Percentiles rank a stretch among this genome's conserved stretches.
phyloP scores from a whole-genome alignment of 2,329 filamentous ascomycete genomes.

The Claviceps humidiphila region DNA sequence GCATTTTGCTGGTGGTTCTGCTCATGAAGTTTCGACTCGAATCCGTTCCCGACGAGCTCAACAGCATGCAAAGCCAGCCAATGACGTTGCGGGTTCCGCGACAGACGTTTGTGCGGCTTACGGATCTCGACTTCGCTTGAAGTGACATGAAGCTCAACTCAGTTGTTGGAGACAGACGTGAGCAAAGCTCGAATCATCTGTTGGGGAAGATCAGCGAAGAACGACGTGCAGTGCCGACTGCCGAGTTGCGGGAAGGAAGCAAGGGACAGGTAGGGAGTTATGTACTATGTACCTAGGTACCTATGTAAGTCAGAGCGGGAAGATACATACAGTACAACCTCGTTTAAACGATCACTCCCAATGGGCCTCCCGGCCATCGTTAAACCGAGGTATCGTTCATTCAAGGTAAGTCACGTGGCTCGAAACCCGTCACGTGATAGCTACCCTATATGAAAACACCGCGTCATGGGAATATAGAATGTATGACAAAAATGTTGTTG shows the following conservation, averaged over 20 bases:
- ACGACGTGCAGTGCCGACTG: too few relatives aligned
- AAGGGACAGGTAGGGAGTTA: not conserved
- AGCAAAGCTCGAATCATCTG: too few relatives aligned
- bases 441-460: too few relatives aligned
- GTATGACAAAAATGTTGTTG: too few relatives aligned
- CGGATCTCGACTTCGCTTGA: not conserved
- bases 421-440: too few relatives aligned
- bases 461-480: too few relatives aligned
- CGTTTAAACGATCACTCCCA: too few relatives aligned
- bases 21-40: conserved; percentile 1
- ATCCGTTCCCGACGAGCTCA: not conserved
- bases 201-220: too few relatives aligned
- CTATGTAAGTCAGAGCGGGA: not conserved
- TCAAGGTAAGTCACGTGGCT: too few relatives aligned
- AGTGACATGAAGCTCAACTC: not conserved
- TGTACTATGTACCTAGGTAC: too few relatives aligned
- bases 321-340: not conserved
- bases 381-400: too few relatives aligned
- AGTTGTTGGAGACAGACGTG: not conserved
- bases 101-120: not conserved
- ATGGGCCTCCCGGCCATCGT: too few relatives aligned
- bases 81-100: not conserved
- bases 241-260: not conserved
- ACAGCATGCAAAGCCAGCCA: not conserved
- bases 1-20: not conserved